Evolutionary conservation across 768 basidiomycete genomes (phyloP).

Genomic region (Sporobolomyces phaffii): DNA sequence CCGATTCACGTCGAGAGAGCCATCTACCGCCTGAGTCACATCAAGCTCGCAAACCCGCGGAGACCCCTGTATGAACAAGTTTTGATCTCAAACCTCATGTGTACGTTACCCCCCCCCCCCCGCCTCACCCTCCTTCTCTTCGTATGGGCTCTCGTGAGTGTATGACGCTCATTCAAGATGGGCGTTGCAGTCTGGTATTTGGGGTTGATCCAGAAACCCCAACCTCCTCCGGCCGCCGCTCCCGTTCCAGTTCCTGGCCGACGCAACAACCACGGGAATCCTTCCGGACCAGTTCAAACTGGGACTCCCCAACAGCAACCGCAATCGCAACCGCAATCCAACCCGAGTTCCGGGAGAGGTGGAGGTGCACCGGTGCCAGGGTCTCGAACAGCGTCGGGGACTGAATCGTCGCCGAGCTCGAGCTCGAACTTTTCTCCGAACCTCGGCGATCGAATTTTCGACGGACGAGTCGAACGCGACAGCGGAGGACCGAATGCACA

Average conservation of each 20-base stretch:
- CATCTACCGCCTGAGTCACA: slow-evolving; percentile 93
- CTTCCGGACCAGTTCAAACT: too few species aligned
- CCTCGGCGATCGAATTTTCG: too few species aligned
- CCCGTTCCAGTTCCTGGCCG: slow-evolving; percentile 45
- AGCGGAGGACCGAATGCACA: too few species aligned
- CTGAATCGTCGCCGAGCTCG: too few species aligned
- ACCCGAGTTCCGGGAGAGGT: too few species aligned
- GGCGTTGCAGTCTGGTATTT: slow-evolving; percentile 82
- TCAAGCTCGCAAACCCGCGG: slow-evolving; percentile 95
- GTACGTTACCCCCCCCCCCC: not conserved
- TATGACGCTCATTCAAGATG: slow-evolving; percentile 57
- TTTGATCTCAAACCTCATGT: slow-evolving; percentile 51
- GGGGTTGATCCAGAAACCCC: slow-evolving; percentile 90
- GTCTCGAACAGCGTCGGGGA: too few species aligned
- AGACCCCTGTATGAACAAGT: slow-evolving; percentile 94
- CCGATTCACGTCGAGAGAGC: slow-evolving; percentile 98
- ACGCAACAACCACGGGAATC: slow-evolving; percentile 37
- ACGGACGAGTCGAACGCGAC: too few species aligned
- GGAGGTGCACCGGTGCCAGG: too few species aligned
- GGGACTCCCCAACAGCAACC: slow-evolving; percentile 58
- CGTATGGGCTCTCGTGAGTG: slow-evolving; percentile 53
- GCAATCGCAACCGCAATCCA: slow-evolving; percentile 4
- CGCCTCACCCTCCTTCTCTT: not conserved
- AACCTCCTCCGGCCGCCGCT: slow-evolving; percentile 50
- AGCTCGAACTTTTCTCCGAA: too few species aligned